Evolutionary conservation across 2,329 filamentous ascomycete species (phyloP).

Genomic region (Aureobasidium mangrovei): DNA sequence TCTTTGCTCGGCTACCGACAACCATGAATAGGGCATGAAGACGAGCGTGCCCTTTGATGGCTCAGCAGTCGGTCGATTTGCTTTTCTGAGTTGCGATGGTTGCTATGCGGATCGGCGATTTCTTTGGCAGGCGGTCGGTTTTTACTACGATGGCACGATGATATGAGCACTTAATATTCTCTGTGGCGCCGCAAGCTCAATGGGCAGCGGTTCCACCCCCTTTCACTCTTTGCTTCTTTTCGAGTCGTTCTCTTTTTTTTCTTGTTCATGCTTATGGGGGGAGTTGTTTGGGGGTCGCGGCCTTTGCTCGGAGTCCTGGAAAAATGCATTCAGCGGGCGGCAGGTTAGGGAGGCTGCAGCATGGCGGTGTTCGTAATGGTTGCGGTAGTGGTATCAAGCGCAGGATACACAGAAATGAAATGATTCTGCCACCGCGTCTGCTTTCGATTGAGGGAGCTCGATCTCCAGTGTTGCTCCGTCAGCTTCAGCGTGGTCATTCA

Average conservation of each 20-base stretch:
- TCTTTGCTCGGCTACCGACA: background rate
- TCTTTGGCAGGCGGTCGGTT: slow-evolving; percentile 1
- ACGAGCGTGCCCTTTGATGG: background rate
- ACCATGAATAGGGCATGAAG: background rate
- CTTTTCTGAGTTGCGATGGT: background rate
- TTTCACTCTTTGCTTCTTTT: background rate
- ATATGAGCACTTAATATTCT: slow-evolving; percentile 14
- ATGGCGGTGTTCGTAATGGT: slow-evolving; percentile 7
- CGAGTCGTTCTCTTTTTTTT: background rate
- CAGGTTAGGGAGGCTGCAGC: slow-evolving; percentile 3
- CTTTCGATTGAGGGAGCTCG: background rate
- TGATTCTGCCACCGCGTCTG: background rate
- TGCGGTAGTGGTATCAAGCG: background rate
- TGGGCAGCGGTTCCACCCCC: background rate
- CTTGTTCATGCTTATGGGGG: slow-evolving; percentile 5
- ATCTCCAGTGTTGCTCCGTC: too few relatives aligned
- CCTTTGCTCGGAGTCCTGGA: slow-evolving; percentile 11
- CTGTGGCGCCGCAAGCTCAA: background rate
- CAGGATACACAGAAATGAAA: slow-evolving; percentile 1
- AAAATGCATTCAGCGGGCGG: slow-evolving; percentile 1
- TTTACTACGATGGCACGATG: slow-evolving; percentile 10
- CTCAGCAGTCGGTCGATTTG: background rate
- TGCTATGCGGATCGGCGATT: background rate
- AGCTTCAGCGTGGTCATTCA: too few relatives aligned
- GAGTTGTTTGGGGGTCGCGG: slow-evolving; percentile 1